phyloP scores from a whole-genome alignment of 2,329 filamentous ascomycete species.

The Aspergillus tanneri region DNA sequence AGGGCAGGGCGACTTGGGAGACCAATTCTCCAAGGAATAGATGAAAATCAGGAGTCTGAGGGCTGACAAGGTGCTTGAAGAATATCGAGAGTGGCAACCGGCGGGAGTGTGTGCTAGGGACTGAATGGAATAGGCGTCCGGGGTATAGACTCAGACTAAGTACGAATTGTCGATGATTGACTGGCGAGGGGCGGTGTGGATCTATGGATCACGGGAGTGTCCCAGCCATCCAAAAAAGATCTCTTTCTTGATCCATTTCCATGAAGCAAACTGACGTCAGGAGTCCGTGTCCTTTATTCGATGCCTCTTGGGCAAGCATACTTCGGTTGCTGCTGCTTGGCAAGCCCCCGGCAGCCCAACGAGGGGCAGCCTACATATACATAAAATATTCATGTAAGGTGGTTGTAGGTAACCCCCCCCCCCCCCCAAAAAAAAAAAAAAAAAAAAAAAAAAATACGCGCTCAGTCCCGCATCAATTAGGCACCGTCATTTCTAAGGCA shows the following conservation, averaged over 20 bases:
- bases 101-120: too few species aligned
- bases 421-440: too few species aligned
- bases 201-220: neutral
- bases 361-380: neutral
- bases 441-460: neutral
- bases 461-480: neutral
- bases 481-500: neutral
- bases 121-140: neutral
- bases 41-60: too few species aligned
- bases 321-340: neutral
- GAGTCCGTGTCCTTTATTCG: neutral
- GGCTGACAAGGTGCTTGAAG: too few species aligned
- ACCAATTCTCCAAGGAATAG: too few species aligned
- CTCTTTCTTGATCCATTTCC: neutral
- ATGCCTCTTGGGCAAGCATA: neutral
- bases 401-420: neutral
- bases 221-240: neutral
- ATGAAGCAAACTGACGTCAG: neutral
- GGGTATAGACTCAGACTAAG: neutral
- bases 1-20: neutral
- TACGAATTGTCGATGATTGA: neutral
- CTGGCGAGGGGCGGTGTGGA: constrained; percentile 3
- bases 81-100: too few species aligned
- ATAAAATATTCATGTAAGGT: neutral
- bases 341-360: neutral